A percentile compares a stretch with the other conserved stretches of the same genome.
These are phyloP conservation scores for Cymbopogon citratus DNA, from an alignment of 176 grass and related monocot species.

Conservation along the genomic window DNA sequence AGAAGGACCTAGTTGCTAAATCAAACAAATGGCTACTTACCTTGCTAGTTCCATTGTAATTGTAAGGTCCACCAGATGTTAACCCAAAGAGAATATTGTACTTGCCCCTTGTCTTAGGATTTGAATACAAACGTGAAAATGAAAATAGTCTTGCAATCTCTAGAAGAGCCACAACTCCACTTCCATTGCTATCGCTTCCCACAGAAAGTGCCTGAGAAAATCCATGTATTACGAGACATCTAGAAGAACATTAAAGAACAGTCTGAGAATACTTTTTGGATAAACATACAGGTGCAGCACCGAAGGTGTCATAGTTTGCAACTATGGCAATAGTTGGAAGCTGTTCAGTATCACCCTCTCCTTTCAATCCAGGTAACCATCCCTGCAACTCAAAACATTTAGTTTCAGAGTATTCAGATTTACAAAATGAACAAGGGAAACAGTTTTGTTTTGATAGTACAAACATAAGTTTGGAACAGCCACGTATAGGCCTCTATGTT, in stretches of 20 bases:
- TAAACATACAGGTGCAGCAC: conserved; percentile 82
- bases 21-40: conserved; percentile 12
- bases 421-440: background rate
- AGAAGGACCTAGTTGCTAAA: background rate
- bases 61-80: conserved; percentile 96
- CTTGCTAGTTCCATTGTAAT: conserved; percentile 96
- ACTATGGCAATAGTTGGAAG: conserved; percentile 98
- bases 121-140: conserved; percentile 87
- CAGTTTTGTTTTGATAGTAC: background rate
- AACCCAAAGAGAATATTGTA: conserved; percentile 98
- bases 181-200: conserved; percentile 94
- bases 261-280: background rate
- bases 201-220: conserved; percentile 72
- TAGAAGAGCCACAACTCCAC: conserved; percentile 84
- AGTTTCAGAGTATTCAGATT: conserved; percentile 10
- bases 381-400: conserved; percentile 53
- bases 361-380: conserved; percentile 86
- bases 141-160: conserved; percentile 95
- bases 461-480: background rate
- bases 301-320: conserved; percentile 97
- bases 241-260: conserved; percentile 18
- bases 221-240: conserved; percentile 14
- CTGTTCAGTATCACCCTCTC: conserved; percentile 77
- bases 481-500: background rate
- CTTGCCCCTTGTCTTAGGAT: conserved; percentile 84